Evolutionary conservation across 2,329 filamentous ascomycete genomes (phyloP).

Genomic region (Ascochyta fabae): DNA sequence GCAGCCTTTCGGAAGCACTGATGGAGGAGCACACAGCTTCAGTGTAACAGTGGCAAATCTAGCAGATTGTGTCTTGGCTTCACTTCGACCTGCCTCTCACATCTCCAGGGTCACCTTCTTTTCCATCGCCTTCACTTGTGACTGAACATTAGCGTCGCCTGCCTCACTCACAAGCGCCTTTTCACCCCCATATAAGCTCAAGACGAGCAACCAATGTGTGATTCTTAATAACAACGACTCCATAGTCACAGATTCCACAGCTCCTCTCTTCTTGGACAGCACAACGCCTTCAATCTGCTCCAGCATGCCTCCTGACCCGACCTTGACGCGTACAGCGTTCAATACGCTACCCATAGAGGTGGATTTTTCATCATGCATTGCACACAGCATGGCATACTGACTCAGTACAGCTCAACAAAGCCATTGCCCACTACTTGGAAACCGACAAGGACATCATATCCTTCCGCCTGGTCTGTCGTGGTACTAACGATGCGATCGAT

Average conservation of each 20-base stretch:
- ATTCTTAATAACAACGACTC: neutral
- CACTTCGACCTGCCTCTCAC: conserved; percentile 1
- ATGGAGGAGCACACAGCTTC: neutral
- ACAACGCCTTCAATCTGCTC: neutral
- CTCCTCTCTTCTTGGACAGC: neutral
- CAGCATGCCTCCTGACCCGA: conserved; percentile 19
- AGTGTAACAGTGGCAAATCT: neutral
- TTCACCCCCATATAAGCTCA: neutral
- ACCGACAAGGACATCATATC: conserved; percentile 53
- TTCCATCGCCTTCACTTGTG: conserved; percentile 2
- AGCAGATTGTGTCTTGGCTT: neutral
- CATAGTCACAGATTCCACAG: neutral
- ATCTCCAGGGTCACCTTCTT: neutral
- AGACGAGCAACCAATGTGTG: neutral
- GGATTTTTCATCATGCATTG: neutral
- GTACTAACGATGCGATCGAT: conserved; percentile 50
- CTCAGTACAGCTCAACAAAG: conserved; percentile 47
- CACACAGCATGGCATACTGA: neutral
- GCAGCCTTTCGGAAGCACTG: neutral
- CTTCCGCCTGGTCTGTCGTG: conserved; percentile 51
- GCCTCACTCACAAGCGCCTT: neutral
- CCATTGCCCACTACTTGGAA: conserved; percentile 48
- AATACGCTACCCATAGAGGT: conserved; percentile 45
- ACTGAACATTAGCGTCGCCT: neutral
- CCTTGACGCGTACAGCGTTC: conserved; percentile 31